Evolutionary conservation across 2,329 filamentous ascomycete species (phyloP), one percentile per base, ranked within the genome.

Genomic region (Xylaria sp.): DNA sequence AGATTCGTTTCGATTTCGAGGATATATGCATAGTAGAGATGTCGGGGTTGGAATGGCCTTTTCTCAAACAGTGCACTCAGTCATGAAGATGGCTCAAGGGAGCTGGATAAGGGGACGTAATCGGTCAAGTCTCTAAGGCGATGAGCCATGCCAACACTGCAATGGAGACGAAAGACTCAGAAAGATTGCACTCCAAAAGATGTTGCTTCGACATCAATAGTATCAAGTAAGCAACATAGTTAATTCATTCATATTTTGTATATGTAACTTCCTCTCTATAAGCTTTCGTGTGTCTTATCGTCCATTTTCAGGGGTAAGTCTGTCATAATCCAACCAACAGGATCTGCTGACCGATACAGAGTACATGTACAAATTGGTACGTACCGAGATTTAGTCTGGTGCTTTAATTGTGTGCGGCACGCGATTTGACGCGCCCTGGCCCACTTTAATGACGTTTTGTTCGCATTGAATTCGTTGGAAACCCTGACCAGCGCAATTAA

Each of bases 1-100:
- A 75, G 59, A 71, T 71, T 73, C 69, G 65, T 72, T 72, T 73
- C 69, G 65, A 73, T 67, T 73, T 65, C 65, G 66, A 71, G 71
- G 73, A 67, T 44, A 57, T 69, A 69, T 73, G 71, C 71, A 75
- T 75, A 73, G 70, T 74, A 73, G 65, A 65, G 57, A 65, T 47
- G 45, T 61, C 44, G 6, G 65, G 54, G 11, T 49, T 60, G 61
- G 59, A 63, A 63, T 57, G 25, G 49, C 31, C 47, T 50, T 61
- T 66, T 56, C 36, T 42, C 54, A 49, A 59, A 51, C 55, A 49
- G 54, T 59, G 20, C 42, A 31, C 39, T 44, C 31, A 10, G 45
- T 63, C 42, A 50, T 39, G 39, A 60, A 25, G 45, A 39, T 42
- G 45, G 36, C 31, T 55, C 36, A 22, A 57, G 42, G 22, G 36